Base-by-base conservation (phyloP, 2,329 filamentous ascomycete genomes). In the Phialophora tarda region DNA sequence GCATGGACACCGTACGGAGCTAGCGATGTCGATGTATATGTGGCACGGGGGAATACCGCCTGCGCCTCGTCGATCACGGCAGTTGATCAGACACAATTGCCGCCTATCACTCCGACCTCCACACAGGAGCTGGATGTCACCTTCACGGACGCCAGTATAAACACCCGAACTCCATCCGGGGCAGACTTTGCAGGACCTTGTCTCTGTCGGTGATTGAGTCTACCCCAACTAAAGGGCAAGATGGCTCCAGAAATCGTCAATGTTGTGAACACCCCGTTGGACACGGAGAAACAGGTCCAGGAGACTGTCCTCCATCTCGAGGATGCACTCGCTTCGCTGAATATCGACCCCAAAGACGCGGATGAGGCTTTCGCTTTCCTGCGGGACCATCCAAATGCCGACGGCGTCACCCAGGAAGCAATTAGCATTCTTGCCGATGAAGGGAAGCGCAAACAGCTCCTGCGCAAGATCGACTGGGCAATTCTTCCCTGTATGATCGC, bases 401-500 rank as follows among this genome's bases (percentile, higher is more conserved):
- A 68, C 56, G 60, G n/a, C 12, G 60, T 70, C 12, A 65, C 62
- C 6, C 65, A 68, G 56, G 62, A 70, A 48, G 68, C 68, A 3
- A 59, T 70, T 26, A 66, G 59, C 24, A 70, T 71, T 47, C 61
- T 71, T 14, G 55, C 63, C 17, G 64, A 70, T 47, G 57, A 62
- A 21, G 51, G 53, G 4, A 54, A 60, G 44, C 57, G 53, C 30
- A 71, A 61, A n/a, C 69, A 69, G 1, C 66, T 76, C 3, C 69
- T 74, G 12, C 72, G 74, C 6, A 77, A 77, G 59, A 74, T 77
- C 23, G 76, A 77, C 66, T 71, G 64, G 17, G 73, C 69, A 6
- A 67, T 77, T 51, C 66, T 77, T n/a, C 75, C 76, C 0, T 74
- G 71, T 34, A 76, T 77, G 75, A 73, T 77, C 30, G 73, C 71